Conservation (phyloP, 2,329 filamentous ascomycete species). For the Talaromyces sp. region DNA sequence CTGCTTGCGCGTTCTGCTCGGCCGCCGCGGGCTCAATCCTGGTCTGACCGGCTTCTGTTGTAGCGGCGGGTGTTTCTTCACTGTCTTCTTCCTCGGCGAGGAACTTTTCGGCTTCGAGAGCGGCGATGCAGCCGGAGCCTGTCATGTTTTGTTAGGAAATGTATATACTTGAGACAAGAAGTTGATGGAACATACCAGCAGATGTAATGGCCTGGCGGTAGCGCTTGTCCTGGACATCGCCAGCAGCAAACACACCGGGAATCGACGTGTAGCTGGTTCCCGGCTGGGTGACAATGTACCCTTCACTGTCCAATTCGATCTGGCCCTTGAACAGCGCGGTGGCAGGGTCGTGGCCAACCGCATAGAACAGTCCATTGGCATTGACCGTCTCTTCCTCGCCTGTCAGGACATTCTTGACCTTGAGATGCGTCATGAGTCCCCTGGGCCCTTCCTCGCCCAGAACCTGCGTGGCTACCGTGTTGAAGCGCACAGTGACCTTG, state of each 20-base stretch:
- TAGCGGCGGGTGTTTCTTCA: conserved; percentile 31
- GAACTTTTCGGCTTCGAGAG: conserved; percentile 92
- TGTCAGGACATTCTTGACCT: conserved; percentile 71
- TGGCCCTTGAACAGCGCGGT: conserved; percentile 87
- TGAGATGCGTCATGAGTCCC: conserved; percentile 81
- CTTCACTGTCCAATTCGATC: conserved; percentile 79
- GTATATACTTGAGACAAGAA: background rate
- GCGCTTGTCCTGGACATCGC: conserved; percentile 97
- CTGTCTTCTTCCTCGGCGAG: conserved; percentile 65
- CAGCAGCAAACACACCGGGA: conserved; percentile 89
- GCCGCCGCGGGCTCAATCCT: conserved; percentile 21
- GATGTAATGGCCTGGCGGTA: conserved; percentile 98
- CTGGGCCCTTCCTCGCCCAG: conserved; percentile 68
- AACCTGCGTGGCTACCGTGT: conserved; percentile 74
- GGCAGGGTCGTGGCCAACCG: conserved; percentile 92
- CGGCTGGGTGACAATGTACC: conserved; percentile 83
- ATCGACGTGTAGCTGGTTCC: conserved; percentile 84
- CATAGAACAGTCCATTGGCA: conserved; percentile 93
- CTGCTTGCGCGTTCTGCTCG: conserved; percentile 1
- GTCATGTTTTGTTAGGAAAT: conserved; percentile 12
- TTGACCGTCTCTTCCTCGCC: conserved; percentile 76
- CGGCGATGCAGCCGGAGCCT: conserved; percentile 93
- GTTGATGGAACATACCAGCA: conserved; percentile 64
- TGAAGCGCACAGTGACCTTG: conserved; percentile 87
- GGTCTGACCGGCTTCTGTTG: conserved; percentile 44